These are phyloP conservation scores for Leersia perrieri DNA, from an alignment of 176 grass and related monocot species.

Conservation along the genomic window DNA sequence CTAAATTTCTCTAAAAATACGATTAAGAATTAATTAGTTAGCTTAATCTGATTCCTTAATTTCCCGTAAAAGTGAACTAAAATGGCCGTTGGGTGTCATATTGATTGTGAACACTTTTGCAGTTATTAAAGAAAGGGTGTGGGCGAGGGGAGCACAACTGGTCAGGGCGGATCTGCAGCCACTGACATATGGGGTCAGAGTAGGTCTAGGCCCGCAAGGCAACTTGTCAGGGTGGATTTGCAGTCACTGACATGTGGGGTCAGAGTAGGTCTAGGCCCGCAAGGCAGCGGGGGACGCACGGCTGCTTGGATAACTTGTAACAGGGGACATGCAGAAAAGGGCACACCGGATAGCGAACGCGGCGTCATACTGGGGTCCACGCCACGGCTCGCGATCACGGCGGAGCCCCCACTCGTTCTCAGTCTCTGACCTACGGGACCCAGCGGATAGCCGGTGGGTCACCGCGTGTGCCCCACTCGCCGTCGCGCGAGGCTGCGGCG, in stretches of 20 bases:
- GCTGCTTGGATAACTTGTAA: not conserved
- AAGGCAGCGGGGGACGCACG: not conserved
- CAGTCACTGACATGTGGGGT: not conserved
- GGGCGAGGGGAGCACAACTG: not conserved
- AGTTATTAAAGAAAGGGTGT: conserved; percentile 31
- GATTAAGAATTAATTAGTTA: too few relatives aligned
- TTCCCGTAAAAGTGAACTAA: not conserved
- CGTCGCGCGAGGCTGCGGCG: conserved; percentile 1
- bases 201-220: not conserved
- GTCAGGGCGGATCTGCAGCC: not conserved
- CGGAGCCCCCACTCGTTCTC: too few relatives aligned
- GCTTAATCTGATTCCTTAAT: not conserved
- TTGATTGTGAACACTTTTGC: conserved; percentile 3
- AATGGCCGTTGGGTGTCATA: conserved; percentile 4
- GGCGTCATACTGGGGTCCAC: not conserved
- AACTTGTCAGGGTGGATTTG: not conserved
- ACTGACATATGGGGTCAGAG: not conserved
- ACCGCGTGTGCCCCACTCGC: not conserved
- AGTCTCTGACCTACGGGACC: not conserved
- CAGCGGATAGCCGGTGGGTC: not conserved
- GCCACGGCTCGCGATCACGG: not conserved
- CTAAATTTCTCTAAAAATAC: too few relatives aligned
- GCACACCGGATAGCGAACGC: conserved; percentile 11
- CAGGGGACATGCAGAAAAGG: conserved; percentile 15
- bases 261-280: not conserved